Conservation (phyloP, 2,329 filamentous ascomycete genomes). For the Aspergillus sergii region DNA sequence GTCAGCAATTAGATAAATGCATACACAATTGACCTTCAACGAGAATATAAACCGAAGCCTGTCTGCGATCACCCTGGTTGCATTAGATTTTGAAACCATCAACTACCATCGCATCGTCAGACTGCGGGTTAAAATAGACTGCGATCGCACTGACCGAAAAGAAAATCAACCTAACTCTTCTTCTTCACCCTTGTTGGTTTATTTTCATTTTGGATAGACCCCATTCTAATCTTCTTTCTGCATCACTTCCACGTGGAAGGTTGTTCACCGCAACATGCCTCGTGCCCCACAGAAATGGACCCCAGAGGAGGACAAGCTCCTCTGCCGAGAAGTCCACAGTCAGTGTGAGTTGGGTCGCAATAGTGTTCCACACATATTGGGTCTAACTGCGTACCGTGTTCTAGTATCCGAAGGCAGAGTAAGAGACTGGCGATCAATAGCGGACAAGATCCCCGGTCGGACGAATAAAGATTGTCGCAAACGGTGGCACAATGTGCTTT, state of each 20-base stretch:
- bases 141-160: background rate
- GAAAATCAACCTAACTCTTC: background rate
- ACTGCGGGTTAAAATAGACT: background rate
- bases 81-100: background rate
- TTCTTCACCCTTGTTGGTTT: background rate
- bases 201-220: background rate
- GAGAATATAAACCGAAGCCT: background rate
- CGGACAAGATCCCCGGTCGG: conserved; percentile 3
- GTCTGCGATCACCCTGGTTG: background rate
- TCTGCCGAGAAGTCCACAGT: background rate
- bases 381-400: background rate
- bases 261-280: background rate
- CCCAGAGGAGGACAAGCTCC: background rate
- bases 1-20: background rate
- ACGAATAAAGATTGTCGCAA: conserved; percentile 8
- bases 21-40: background rate
- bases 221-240: background rate
- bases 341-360: background rate
- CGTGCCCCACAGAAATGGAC: conserved; percentile 5
- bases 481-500: conserved; percentile 6
- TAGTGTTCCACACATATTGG: background rate
- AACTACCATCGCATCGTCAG: background rate
- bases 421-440: conserved; percentile 2
- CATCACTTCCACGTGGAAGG: background rate
- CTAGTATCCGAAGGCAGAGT: background rate